These are phyloP conservation scores for Phytophthora palmivora DNA, from an alignment of 352 stramenopile genomes.

Conservation along the genomic window DNA sequence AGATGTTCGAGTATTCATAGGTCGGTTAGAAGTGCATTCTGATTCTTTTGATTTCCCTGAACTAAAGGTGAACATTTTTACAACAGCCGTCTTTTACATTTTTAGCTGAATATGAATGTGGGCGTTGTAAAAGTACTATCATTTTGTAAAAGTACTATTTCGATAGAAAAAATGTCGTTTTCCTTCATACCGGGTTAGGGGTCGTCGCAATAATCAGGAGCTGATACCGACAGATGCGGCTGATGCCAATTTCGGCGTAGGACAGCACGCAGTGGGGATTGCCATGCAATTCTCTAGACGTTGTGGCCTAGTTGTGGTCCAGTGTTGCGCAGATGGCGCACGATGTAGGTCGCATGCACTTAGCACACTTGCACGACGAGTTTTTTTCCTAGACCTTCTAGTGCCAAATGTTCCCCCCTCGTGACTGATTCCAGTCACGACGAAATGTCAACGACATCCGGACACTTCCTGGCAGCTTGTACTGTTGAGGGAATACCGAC, in stretches of 20 bases:
- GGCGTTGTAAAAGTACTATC: too few relatives aligned
- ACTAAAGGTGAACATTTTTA: too few relatives aligned
- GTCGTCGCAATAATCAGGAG: conserved; percentile 7
- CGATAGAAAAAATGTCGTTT: background rate
- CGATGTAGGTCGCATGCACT: background rate
- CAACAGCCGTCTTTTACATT: background rate
- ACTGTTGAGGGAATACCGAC: too few relatives aligned
- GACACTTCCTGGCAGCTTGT: too few relatives aligned
- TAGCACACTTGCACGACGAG: conserved; percentile 1
- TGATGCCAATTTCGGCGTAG: conserved; percentile 1
- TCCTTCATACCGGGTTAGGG: conserved; percentile 4
- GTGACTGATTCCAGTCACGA: background rate
- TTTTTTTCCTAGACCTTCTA: background rate
- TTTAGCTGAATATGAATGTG: background rate
- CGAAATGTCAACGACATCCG: too few relatives aligned
- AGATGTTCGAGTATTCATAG: too few relatives aligned
- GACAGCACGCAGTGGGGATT: background rate
- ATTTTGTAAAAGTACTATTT: background rate
- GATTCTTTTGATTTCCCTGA: too few relatives aligned
- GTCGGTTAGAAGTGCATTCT: too few relatives aligned
- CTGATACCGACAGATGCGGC: conserved; percentile 17
- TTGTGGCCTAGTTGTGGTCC: background rate
- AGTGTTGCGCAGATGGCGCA: background rate
- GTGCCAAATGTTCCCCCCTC: background rate
- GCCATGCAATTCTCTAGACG: background rate